phyloP scores from a whole-genome alignment of 2,329 filamentous ascomycete species.

The Stachybotrys chartarum region DNA sequence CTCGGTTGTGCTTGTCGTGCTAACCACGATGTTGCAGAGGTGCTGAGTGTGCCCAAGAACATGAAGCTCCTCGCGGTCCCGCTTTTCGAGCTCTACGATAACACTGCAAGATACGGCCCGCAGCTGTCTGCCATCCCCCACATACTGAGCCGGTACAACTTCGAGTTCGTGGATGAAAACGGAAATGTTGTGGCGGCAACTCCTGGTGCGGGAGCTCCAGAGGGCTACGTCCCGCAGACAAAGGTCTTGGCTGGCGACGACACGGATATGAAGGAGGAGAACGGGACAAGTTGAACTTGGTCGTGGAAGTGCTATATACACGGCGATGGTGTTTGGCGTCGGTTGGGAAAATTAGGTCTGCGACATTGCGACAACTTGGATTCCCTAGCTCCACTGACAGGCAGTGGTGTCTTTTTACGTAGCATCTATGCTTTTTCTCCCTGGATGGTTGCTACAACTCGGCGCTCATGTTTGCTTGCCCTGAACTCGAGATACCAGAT shows the following conservation, averaged over 20 bases:
- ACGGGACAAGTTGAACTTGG: conserved; percentile 23
- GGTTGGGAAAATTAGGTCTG: conserved; percentile 5
- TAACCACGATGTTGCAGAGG: conserved; percentile 48
- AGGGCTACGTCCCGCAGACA: conserved; percentile 53
- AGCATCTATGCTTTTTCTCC: conserved; percentile 57
- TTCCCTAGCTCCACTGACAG: not conserved
- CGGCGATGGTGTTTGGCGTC: conserved; percentile 30
- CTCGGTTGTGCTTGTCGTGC: not conserved
- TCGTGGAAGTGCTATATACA: conserved; percentile 14
- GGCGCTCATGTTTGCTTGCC: conserved; percentile 65
- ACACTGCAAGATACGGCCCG: conserved; percentile 88
- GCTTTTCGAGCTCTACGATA: conserved; percentile 96
- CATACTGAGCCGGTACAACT: conserved; percentile 89
- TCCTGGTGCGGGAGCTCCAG: conserved; percentile 57
- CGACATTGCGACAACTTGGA: not conserved
- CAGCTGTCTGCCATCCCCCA: conserved; percentile 96
- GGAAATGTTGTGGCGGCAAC: conserved; percentile 82
- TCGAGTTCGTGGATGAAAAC: conserved; percentile 92
- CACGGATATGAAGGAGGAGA: conserved; percentile 52
- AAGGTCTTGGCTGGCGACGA: conserved; percentile 56
- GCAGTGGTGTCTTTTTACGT: not conserved
- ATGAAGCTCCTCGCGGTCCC: conserved; percentile 98
- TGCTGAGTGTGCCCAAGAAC: conserved; percentile 95
- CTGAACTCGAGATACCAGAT: conserved; percentile 96
- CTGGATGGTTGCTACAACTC: conserved; percentile 88